Conservation (phyloP, 495 filamentous ascomycete species). For the Echria macrotheca region DNA sequence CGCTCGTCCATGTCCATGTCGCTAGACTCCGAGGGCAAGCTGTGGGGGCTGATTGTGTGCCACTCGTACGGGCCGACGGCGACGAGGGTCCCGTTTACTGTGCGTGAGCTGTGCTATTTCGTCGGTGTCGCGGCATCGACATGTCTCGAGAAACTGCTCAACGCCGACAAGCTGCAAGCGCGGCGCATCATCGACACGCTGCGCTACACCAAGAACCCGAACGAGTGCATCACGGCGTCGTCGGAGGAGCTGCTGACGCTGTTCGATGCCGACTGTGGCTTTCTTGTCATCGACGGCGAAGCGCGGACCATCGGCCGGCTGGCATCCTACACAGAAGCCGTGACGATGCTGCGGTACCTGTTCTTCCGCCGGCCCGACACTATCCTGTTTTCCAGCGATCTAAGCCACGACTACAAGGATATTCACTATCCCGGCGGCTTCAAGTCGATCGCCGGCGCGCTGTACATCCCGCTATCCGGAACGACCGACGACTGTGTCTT, state of each 20-base stretch:
- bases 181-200: conserved; percentile 63
- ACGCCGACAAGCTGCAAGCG: conserved; percentile 66
- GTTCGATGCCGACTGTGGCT: conserved; percentile 75
- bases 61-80: conserved; percentile 65
- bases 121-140: conserved; percentile 71
- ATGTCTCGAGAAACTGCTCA: conserved; percentile 75
- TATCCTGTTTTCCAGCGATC: conserved; percentile 64
- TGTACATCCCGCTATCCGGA: conserved; percentile 68
- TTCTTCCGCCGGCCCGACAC: conserved; percentile 60
- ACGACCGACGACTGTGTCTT: conserved; percentile 73
- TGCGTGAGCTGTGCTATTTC: conserved; percentile 76
- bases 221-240: conserved; percentile 77
- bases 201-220: conserved; percentile 65
- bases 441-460: conserved; percentile 62
- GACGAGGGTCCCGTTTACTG: conserved; percentile 74
- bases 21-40: conserved; percentile 65
- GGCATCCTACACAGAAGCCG: conserved; percentile 63
- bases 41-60: conserved; percentile 79
- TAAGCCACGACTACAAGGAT: conserved; percentile 67
- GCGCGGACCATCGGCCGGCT: conserved; percentile 70
- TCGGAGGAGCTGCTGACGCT: conserved; percentile 75
- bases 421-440: conserved; percentile 68
- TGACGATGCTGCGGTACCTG: conserved; percentile 72
- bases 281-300: conserved; percentile 70
- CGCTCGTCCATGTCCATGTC: conserved; percentile 84